phyloP scores from a whole-genome alignment of 768 basidiomycete species.

The Butyriboletus loyo region DNA sequence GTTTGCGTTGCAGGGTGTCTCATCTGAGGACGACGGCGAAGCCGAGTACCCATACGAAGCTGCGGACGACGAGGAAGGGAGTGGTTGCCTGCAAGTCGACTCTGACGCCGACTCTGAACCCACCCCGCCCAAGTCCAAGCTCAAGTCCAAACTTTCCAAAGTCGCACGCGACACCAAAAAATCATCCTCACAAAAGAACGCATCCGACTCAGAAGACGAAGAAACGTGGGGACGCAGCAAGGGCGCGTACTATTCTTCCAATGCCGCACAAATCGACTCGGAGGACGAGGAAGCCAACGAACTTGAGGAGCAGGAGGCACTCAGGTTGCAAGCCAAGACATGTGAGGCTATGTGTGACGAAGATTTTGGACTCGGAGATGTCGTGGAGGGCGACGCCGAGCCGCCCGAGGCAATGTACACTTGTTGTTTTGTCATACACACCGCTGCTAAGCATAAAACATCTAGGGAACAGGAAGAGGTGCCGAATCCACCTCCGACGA shows the following conservation, averaged over 20 bases:
- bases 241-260: constrained; percentile 83
- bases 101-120: not conserved
- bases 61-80: constrained; percentile 7
- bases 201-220: constrained; percentile 39
- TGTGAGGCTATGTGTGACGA: constrained; percentile 68
- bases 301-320: constrained; percentile 86
- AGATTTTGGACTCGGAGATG: constrained; percentile 81
- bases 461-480: constrained; percentile 16
- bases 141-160: constrained; percentile 10
- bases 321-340: constrained; percentile 70
- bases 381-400: constrained; percentile 36
- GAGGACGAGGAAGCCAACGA: constrained; percentile 89
- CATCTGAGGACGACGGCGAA: constrained; percentile 35
- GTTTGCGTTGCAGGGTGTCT: constrained; percentile 66
- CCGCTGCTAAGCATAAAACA: constrained; percentile 3
- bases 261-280: constrained; percentile 74
- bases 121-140: constrained; percentile 13
- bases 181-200: not conserved
- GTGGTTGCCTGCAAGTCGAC: constrained; percentile 25
- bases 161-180: constrained; percentile 14
- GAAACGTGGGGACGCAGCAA: constrained; percentile 80
- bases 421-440: not conserved
- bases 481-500: not conserved
- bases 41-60: constrained; percentile 32
- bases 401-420: constrained; percentile 30